phyloP scores from a whole-genome alignment of 352 stramenopile species.

The Elongisporangium undulatum region DNA sequence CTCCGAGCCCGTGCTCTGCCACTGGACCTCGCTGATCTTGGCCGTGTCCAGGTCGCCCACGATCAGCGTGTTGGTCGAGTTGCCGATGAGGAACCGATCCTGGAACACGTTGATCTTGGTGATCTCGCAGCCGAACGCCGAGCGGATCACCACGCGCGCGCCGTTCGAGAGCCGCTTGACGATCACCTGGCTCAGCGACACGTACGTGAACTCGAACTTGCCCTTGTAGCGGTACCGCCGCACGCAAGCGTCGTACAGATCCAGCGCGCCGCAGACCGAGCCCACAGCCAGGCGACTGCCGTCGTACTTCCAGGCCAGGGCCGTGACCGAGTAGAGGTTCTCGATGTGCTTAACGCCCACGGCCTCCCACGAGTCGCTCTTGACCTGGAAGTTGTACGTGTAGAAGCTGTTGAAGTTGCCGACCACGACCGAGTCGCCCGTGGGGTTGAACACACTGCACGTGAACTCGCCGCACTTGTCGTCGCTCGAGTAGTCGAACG shows the following conservation, averaged over 20 bases:
- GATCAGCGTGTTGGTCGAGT: conserved; percentile 91
- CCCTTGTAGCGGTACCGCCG: conserved; percentile 90
- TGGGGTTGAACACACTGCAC: conserved; percentile 84
- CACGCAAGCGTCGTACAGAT: conserved; percentile 93
- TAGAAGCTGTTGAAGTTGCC: conserved; percentile 94
- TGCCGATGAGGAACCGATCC: conserved; percentile 88
- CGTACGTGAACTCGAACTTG: conserved; percentile 95
- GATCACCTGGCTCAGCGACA: conserved; percentile 92
- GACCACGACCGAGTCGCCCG: conserved; percentile 88
- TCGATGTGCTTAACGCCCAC: conserved; percentile 82
- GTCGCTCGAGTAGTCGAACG: conserved; percentile 90
- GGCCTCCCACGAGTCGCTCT: conserved; percentile 83
- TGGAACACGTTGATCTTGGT: conserved; percentile 95
- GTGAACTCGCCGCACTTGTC: conserved; percentile 83
- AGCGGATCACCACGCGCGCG: conserved; percentile 84
- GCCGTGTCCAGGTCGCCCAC: conserved; percentile 88
- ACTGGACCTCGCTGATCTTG: conserved; percentile 92
- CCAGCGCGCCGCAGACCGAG: conserved; percentile 87
- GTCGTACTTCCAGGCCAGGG: conserved; percentile 90
- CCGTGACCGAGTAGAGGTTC: conserved; percentile 92
- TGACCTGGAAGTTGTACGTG: conserved; percentile 84
- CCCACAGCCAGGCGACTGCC: conserved; percentile 88
- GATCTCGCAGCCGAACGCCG: conserved; percentile 90
- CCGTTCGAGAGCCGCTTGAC: conserved; percentile 89
- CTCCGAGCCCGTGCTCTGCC: conserved; percentile 82